Evolutionary conservation across 106 monocot species (phyloP).

Genomic region (Xerophyta viscosa): DNA sequence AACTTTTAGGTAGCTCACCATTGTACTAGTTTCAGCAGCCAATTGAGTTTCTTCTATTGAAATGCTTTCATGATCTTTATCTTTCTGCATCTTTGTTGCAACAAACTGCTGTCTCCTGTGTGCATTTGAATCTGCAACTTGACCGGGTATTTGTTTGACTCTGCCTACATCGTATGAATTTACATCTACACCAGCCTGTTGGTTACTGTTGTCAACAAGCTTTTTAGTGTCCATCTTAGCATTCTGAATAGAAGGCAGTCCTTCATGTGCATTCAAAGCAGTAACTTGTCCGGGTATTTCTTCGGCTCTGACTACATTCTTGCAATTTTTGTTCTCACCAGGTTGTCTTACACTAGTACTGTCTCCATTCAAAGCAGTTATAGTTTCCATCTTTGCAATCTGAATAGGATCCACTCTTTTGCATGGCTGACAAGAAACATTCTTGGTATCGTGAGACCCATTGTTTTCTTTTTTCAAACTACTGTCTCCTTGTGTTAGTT

Average conservation of each 20-base stretch:
- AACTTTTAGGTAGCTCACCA: conserved; percentile 18
- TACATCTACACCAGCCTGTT: conserved; percentile 18
- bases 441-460: conserved; percentile 22
- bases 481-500: conserved; percentile 11
- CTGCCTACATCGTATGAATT: conserved; percentile 64
- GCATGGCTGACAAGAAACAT: conserved; percentile 3
- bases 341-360: conserved; percentile 3
- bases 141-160: conserved; percentile 42
- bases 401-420: conserved; percentile 5
- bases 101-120: conserved; percentile 19
- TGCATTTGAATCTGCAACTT: conserved; percentile 34
- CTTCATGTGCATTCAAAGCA: too few relatives aligned
- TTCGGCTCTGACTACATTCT: too few relatives aligned
- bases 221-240: too few relatives aligned
- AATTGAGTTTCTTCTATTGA: conserved; percentile 15
- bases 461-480: conserved; percentile 53
- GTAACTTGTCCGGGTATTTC: too few relatives aligned
- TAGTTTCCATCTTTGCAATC: conserved; percentile 9
- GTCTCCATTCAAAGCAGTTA: conserved; percentile 19
- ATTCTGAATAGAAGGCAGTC: too few relatives aligned
- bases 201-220: too few relatives aligned
- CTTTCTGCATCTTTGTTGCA: conserved; percentile 4
- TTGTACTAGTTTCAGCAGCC: conserved; percentile 7
- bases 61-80: conserved; percentile 11
- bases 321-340: neutral